Percentiles rank a stretch among this genome's conserved stretches.
Evolutionary conservation across 2,329 filamentous ascomycete species (phyloP).

Genomic region (Penicillium expansum): DNA sequence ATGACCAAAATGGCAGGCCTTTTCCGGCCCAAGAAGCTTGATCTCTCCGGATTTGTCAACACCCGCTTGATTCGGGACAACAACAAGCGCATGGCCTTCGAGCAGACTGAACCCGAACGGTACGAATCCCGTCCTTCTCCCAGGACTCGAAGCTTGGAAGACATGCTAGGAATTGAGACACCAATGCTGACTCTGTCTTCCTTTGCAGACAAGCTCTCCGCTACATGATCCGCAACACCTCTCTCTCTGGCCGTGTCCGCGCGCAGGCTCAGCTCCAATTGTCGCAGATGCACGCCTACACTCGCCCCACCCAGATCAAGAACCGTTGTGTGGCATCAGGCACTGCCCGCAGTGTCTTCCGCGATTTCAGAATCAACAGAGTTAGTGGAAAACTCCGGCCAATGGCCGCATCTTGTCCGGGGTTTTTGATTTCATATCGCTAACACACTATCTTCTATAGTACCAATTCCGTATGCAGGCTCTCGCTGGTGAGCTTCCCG

Average conservation of each 20-base stretch:
- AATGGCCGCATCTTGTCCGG: not conserved
- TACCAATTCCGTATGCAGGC: constrained; percentile 92
- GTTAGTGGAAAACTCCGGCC: constrained; percentile 55
- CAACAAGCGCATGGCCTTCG: constrained; percentile 92
- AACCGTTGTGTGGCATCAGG: constrained; percentile 92
- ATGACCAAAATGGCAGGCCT: constrained; percentile 56
- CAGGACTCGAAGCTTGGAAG: not conserved
- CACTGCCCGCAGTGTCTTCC: constrained; percentile 84
- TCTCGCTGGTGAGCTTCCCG: constrained; percentile 77
- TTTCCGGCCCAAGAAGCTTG: constrained; percentile 86
- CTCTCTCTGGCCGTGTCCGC: constrained; percentile 74
- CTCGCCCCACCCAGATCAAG: constrained; percentile 85
- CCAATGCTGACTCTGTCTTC: constrained; percentile 1
- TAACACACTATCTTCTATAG: constrained; percentile 49
- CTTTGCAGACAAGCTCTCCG: constrained; percentile 75
- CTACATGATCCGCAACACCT: constrained; percentile 92
- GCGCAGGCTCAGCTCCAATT: constrained; percentile 92
- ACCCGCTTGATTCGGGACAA: constrained; percentile 86
- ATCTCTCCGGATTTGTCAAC: constrained; percentile 85
- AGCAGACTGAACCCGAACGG: constrained; percentile 84
- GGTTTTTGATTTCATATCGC: not conserved
- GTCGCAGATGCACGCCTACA: constrained; percentile 94
- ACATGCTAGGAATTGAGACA: not conserved
- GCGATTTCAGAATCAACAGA: constrained; percentile 87
- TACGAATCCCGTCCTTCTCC: constrained; percentile 40